phyloP scores from a whole-genome alignment of 306 rosid species.

The Prosopis cineraria region DNA sequence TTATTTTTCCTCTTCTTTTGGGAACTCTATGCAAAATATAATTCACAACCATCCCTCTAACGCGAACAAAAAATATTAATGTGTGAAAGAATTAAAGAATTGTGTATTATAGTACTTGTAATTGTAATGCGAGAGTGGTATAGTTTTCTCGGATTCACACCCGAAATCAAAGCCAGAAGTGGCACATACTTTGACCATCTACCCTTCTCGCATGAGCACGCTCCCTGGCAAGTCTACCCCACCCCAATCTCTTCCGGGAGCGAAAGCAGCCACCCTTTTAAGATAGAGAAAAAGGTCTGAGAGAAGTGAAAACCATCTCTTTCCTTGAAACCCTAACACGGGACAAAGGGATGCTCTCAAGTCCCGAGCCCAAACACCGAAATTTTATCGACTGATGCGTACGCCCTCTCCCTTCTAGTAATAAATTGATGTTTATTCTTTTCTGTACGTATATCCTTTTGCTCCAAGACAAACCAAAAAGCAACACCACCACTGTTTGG shows the following conservation, averaged over 20 bases:
- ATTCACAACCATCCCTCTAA: slow-evolving; percentile 53
- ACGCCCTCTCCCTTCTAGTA: slow-evolving; percentile 24
- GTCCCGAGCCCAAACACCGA: neutral
- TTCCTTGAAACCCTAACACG: slow-evolving; percentile 53
- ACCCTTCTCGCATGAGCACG: neutral
- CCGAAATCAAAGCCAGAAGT: slow-evolving; percentile 51
- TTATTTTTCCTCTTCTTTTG: neutral
- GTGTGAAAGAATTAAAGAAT: neutral
- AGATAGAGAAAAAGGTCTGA: slow-evolving; percentile 20
- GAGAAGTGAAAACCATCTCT: neutral
- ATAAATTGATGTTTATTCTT: slow-evolving; percentile 44
- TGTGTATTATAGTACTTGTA: neutral
- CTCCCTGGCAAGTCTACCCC: slow-evolving; percentile 46
- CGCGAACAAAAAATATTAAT: slow-evolving; percentile 8
- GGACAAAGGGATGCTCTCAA: neutral
- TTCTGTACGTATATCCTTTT: slow-evolving; percentile 35
- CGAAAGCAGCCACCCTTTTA: slow-evolving; percentile 47
- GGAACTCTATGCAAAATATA: neutral
- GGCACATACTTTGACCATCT: slow-evolving; percentile 54
- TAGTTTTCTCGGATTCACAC: slow-evolving; percentile 36
- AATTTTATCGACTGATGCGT: neutral
- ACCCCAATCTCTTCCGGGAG: slow-evolving; percentile 46
- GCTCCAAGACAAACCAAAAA: slow-evolving; percentile 47
- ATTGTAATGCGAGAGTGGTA: neutral
- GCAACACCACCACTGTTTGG: slow-evolving; percentile 38